phyloP scores from a whole-genome alignment of 2,329 filamentous ascomycete genomes.

The Paraphaeosphaeria sporulosa region DNA sequence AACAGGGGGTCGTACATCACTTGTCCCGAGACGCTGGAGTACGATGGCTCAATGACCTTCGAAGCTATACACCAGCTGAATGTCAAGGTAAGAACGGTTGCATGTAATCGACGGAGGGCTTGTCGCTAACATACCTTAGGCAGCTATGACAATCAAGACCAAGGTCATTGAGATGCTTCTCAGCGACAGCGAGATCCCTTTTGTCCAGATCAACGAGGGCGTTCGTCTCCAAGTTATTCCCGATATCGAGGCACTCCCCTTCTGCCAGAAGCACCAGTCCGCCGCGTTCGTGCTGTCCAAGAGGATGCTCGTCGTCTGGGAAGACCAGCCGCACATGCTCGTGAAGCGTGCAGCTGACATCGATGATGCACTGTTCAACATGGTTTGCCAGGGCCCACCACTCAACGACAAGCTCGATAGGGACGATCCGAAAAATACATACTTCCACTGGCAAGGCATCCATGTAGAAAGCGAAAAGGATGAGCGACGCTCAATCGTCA shows the following conservation, averaged over 20 bases:
- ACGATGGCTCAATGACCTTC: constrained; percentile 59
- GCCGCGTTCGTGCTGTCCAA: constrained; percentile 79
- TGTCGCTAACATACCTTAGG: constrained; percentile 48
- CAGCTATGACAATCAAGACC: constrained; percentile 73
- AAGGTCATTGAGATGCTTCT: constrained; percentile 69
- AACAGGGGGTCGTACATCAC: constrained; percentile 59
- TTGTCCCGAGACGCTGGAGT: constrained; percentile 57
- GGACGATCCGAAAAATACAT: constrained; percentile 46
- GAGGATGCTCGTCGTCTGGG: constrained; percentile 79
- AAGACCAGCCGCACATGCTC: constrained; percentile 77
- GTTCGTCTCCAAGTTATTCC: constrained; percentile 69
- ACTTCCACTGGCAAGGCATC: constrained; percentile 24
- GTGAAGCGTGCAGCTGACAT: constrained; percentile 68
- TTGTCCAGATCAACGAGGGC: constrained; percentile 65
- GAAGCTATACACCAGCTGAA: constrained; percentile 60
- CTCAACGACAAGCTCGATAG: constrained; percentile 31
- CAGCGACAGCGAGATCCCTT: constrained; percentile 57
- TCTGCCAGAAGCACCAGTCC: constrained; percentile 77
- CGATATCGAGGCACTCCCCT: constrained; percentile 63
- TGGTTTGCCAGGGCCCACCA: background rate
- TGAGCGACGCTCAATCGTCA: constrained; percentile 58
- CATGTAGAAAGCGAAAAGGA: constrained; percentile 36
- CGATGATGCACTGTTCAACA: constrained; percentile 1
- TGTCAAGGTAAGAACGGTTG: constrained; percentile 55
- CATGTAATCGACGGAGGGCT: background rate